Percentiles rank a stretch among this genome's conserved stretches.
Conservation (phyloP, 2,329 filamentous ascomycete species). For the Amauroascus verrucosus region DNA sequence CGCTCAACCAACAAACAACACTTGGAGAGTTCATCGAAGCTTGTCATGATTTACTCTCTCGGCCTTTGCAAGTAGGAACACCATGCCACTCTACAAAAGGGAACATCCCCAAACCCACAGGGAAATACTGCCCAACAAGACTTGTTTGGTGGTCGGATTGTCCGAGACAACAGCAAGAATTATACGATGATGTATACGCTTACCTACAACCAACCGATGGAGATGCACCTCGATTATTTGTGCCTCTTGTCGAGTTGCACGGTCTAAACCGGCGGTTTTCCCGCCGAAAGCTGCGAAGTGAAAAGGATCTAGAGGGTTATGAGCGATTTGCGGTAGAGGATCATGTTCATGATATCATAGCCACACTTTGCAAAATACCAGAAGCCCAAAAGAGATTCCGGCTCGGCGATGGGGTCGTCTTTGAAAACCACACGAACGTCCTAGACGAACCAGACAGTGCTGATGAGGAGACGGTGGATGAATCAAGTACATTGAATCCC, state of each 20-base stretch:
- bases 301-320: constrained; percentile 18
- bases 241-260: constrained; percentile 16
- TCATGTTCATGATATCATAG: constrained; percentile 20
- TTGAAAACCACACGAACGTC: constrained; percentile 19
- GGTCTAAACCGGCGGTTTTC: constrained; percentile 12
- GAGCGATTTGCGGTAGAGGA: constrained; percentile 20
- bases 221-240: constrained; percentile 15
- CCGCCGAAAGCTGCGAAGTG: constrained; percentile 17
- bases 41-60: constrained; percentile 20
- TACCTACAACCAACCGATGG: constrained; percentile 16
- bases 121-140: constrained; percentile 21
- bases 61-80: constrained; percentile 19
- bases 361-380: constrained; percentile 18
- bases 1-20: background rate
- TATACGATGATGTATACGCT: constrained; percentile 18
- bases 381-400: constrained; percentile 17
- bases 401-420: constrained; percentile 18
- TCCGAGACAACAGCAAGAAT: constrained; percentile 15
- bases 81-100: constrained; percentile 21
- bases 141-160: constrained; percentile 20
- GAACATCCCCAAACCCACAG: constrained; percentile 19
- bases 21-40: background rate
- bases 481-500: constrained; percentile 12
- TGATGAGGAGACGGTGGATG: background rate
- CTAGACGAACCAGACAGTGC: constrained; percentile 15